phyloP scores from a whole-genome alignment of 108 stramenopile species.

The Skeletonema costatum region DNA sequence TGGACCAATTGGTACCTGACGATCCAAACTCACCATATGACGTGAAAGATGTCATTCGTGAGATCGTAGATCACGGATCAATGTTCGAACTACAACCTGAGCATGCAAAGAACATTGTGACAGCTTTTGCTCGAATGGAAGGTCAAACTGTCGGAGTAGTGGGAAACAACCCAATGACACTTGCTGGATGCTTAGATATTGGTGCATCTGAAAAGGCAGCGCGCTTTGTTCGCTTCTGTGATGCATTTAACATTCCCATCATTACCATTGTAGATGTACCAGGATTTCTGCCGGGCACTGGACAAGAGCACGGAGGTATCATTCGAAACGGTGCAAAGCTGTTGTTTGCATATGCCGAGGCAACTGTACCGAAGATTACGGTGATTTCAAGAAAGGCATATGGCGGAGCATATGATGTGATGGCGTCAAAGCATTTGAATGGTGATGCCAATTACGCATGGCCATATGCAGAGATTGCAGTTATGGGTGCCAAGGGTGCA shows the following conservation, averaged over 20 bases:
- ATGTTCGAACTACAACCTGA: conserved; percentile 97
- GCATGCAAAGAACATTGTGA: conserved; percentile 95
- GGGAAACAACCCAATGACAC: conserved; percentile 95
- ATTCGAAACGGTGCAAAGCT: conserved; percentile 98
- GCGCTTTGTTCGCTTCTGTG: conserved; percentile 97
- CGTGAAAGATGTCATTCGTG: conserved; percentile 79
- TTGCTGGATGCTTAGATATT: conserved; percentile 99
- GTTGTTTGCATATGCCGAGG: conserved; percentile 98
- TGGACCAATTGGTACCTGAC: conserved; percentile 94
- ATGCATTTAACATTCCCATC: conserved; percentile 98
- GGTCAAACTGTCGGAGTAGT: conserved; percentile 96
- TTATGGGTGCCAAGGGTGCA: conserved; percentile 99
- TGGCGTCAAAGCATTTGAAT: conserved; percentile 97
- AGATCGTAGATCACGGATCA: conserved; percentile 94
- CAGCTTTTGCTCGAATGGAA: conserved; percentile 95
- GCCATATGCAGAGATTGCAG: conserved; percentile 96
- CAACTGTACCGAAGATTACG: conserved; percentile 97
- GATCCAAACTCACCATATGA: conserved; percentile 99
- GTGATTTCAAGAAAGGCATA: conserved; percentile 99
- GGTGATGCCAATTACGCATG: conserved; percentile 99
- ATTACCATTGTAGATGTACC: conserved; percentile 99
- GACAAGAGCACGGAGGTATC: conserved; percentile 92
- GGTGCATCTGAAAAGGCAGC: conserved; percentile 95
- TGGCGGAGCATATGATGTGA: conserved; percentile 99
- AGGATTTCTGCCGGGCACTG: conserved; percentile 97